Conservation (phyloP, 1,284 basidiomycete species). For the Sporisorium iseilematis-ciliati region DNA sequence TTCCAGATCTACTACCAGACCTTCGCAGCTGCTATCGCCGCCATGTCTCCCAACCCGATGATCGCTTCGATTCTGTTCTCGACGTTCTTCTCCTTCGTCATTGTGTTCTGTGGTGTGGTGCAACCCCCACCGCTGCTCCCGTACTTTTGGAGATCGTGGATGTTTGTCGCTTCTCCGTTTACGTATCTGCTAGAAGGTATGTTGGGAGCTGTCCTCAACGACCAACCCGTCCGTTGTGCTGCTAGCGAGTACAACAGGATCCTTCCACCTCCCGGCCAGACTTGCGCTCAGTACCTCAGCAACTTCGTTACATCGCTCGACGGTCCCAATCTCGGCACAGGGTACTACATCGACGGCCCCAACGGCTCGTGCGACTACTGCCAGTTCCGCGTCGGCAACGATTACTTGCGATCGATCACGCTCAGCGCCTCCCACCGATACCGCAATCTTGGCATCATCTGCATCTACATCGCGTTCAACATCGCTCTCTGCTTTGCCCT, state of each 20-base stretch:
- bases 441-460: slow-evolving; percentile 72
- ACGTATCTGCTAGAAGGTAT: slow-evolving; percentile 73
- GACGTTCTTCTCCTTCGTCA: slow-evolving; percentile 76
- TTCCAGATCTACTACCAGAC: slow-evolving; percentile 74
- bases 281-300: slow-evolving; percentile 71
- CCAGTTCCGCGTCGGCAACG: slow-evolving; percentile 75
- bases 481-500: slow-evolving; percentile 51
- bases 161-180: slow-evolving; percentile 79
- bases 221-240: slow-evolving; percentile 70
- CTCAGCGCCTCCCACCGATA: slow-evolving; percentile 41
- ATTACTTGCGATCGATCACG: slow-evolving; percentile 68
- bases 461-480: slow-evolving; percentile 78
- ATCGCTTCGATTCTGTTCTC: slow-evolving; percentile 78
- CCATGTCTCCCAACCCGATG: slow-evolving; percentile 77
- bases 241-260: slow-evolving; percentile 70
- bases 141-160: slow-evolving; percentile 49
- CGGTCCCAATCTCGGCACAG: slow-evolving; percentile 34
- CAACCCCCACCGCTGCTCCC: slow-evolving; percentile 62
- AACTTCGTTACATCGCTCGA: slow-evolving; percentile 62
- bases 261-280: slow-evolving; percentile 69
- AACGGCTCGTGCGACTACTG: slow-evolving; percentile 72
- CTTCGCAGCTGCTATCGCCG: slow-evolving; percentile 77
- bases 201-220: slow-evolving; percentile 68
- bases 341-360: slow-evolving; percentile 46
- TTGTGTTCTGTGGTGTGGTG: slow-evolving; percentile 75